Conservation (phyloP, 441 rosid genomes). For the Aleurites moluccanus region DNA sequence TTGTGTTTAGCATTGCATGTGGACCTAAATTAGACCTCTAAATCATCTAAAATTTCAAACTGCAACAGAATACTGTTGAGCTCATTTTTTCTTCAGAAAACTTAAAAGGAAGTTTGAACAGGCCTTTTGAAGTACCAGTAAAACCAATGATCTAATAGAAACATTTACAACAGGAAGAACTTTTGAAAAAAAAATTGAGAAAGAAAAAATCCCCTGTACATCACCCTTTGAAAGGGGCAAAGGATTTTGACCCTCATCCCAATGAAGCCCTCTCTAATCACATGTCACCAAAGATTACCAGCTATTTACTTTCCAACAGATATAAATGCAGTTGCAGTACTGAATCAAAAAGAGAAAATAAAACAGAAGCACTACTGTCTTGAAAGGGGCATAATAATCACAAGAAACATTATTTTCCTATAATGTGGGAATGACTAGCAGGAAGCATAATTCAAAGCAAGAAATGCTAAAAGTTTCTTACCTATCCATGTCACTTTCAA, state of each 20-base stretch:
- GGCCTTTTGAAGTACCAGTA: neutral
- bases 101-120: neutral
- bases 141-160: neutral
- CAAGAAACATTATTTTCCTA: neutral
- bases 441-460: neutral
- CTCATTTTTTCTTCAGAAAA: neutral
- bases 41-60: neutral
- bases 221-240: neutral
- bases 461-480: conserved; percentile 27
- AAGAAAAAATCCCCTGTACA: neutral
- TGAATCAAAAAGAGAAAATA: neutral
- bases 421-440: neutral
- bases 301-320: neutral
- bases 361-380: neutral
- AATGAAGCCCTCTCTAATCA: neutral
- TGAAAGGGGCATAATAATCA: neutral
- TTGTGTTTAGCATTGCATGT: neutral
- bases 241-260: neutral
- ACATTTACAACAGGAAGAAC: neutral
- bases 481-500: conserved; percentile 84
- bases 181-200: neutral
- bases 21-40: neutral
- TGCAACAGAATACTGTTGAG: neutral
- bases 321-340: neutral
- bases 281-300: neutral